A percentile compares a stretch with the other conserved stretches of the same genome.
These are phyloP conservation scores for Leucocoprinus birnbaumii DNA, from an alignment of 768 basidiomycete genomes.

Conservation along the genomic window DNA sequence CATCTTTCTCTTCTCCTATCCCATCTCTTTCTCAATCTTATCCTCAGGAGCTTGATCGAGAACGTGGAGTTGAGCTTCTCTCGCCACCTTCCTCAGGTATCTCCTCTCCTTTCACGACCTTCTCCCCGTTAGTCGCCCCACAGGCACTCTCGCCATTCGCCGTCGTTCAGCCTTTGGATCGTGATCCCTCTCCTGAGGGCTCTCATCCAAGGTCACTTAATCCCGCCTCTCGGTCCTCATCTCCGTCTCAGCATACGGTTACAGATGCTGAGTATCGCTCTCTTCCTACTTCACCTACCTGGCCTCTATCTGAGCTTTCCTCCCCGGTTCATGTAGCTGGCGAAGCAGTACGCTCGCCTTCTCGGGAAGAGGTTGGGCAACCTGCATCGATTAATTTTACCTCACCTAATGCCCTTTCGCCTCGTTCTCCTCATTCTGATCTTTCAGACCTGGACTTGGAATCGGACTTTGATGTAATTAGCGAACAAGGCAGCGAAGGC, in stretches of 20 bases:
- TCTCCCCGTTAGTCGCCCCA: constrained; percentile 11
- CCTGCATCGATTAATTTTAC: constrained; percentile 10
- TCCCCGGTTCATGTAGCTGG: background rate
- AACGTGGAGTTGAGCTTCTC: constrained; percentile 40
- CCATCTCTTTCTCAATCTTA: constrained; percentile 41
- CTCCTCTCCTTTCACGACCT: constrained; percentile 12
- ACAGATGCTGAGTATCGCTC: constrained; percentile 8
- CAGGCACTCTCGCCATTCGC: constrained; percentile 11
- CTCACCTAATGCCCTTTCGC: constrained; percentile 7
- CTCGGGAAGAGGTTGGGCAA: background rate
- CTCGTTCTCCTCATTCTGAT: constrained; percentile 10
- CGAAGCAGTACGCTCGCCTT: background rate
- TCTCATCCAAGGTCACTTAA: background rate
- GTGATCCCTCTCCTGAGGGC: background rate
- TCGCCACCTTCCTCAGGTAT: constrained; percentile 29
- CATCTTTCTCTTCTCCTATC: constrained; percentile 20
- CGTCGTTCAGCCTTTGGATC: constrained; percentile 4
- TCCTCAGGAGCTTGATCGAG: constrained; percentile 39
- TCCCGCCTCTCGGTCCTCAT: background rate
- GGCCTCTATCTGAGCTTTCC: background rate
- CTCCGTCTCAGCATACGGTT: constrained; percentile 1
- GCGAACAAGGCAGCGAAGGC: constrained; percentile 9
- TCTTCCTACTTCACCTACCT: background rate
- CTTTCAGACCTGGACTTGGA: constrained; percentile 8
- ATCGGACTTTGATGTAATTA: constrained; percentile 10